Evolutionary conservation across 345 rosid genomes (phyloP), one percentile per base, ranked within the genome.

Genomic region (Mercurialis annua): DNA sequence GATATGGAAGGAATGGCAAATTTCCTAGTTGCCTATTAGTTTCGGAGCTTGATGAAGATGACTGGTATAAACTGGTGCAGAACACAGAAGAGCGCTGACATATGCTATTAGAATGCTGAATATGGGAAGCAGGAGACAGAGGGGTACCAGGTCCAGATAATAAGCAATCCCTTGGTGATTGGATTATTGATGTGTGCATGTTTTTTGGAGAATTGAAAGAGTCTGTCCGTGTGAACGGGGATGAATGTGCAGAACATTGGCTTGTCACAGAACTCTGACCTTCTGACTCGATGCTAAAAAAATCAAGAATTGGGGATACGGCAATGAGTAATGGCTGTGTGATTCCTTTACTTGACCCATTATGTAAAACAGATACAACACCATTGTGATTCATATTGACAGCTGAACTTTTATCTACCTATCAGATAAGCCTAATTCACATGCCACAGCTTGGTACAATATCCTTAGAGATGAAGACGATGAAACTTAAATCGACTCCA

Each of bases 1-100:
- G 92, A 67, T 81, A 84, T 7, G 96, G 96, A 69, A 92, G 92
- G 77, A 92, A 89, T 21, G 96, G 98, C 61, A 89, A 82, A 80
- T 86, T 87, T 62, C 89, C 84, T 17, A 84, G 77, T 65, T 81
- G 90, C 52, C 67, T 68, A 52, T 73, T 83, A 61, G 86, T 67
- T 80, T 86, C 90, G 27, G 92, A 79, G 70, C 76, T 75, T 21
- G 89, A 86, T n/a, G 98, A 87, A 12, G 98, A 89, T 59, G 98
- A 92, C 43, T 68, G 69, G 77, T 86, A 85, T 64, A 92, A 84
- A 77, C 76, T 83, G 33, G 98, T 89, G 60, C 98, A 92, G 81
- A 89, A 92, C 21, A 79, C 77, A n/a, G 98, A 89, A 62, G 96
- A 84, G 12, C 87, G 79, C 24, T 92, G 86, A 62, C 81, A 87